Conservation (phyloP, 2,329 filamentous ascomycete genomes). For the Ascochyta viciae-villosae region DNA sequence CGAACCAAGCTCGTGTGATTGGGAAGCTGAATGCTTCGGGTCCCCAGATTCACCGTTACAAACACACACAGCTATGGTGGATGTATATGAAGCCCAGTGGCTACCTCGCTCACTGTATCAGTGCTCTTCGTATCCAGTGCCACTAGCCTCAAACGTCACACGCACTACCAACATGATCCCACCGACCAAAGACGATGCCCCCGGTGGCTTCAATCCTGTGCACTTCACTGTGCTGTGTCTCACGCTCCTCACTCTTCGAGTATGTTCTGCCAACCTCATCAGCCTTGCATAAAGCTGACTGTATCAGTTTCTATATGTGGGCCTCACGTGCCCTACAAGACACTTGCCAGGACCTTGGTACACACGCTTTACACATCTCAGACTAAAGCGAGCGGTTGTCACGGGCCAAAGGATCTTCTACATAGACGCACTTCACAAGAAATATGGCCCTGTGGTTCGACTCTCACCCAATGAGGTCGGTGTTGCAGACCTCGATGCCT, state of each 20-base stretch:
- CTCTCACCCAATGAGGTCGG: conserved; percentile 41
- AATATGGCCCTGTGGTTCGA: conserved; percentile 43
- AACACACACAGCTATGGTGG: neutral
- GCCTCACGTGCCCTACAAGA: conserved; percentile 37
- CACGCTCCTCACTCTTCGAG: conserved; percentile 7
- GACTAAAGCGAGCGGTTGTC: conserved; percentile 48
- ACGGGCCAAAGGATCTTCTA: conserved; percentile 49
- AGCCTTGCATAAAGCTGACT: neutral
- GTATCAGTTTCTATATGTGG: conserved; percentile 27
- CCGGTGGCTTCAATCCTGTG: conserved; percentile 12
- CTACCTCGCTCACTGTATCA: neutral
- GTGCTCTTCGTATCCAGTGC: neutral
- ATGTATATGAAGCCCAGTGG: conserved; percentile 13
- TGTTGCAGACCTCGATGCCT: conserved; percentile 37
- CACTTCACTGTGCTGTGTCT: conserved; percentile 17
- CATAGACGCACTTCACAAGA: conserved; percentile 48
- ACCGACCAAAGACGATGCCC: neutral
- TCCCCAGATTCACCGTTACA: conserved; percentile 16
- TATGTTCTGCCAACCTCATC: neutral
- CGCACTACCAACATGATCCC: conserved; percentile 5
- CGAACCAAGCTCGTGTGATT: neutral
- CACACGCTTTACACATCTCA: conserved; percentile 43
- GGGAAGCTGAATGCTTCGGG: conserved; percentile 1
- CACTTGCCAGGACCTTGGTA: conserved; percentile 42
- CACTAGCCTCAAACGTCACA: neutral